These are phyloP conservation scores for Artemisia annua DNA, from an alignment of 129 eudicot species.

Conservation along the genomic window DNA sequence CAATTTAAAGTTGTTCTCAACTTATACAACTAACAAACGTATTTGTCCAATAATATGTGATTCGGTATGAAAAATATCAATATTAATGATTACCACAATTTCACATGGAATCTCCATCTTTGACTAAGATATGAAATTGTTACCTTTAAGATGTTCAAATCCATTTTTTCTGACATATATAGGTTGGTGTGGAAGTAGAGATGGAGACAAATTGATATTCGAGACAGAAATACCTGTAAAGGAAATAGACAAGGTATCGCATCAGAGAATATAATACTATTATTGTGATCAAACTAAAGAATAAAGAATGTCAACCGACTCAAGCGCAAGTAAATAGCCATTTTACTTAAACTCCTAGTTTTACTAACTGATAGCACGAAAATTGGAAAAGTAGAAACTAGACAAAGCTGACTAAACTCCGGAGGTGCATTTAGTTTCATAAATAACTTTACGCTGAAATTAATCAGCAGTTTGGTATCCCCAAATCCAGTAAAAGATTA, in stretches of 20 bases:
- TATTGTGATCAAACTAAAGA: constrained; percentile 11
- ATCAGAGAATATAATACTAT: constrained; percentile 15
- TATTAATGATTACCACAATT: neutral
- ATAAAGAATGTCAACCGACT: constrained; percentile 9
- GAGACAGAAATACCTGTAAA: constrained; percentile 52
- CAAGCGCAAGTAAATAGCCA: constrained; percentile 4
- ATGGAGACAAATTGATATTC: constrained; percentile 61
- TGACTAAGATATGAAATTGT: neutral
- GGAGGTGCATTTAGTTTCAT: too few relatives aligned
- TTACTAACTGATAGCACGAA: too few relatives aligned
- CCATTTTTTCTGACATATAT: constrained; percentile 39
- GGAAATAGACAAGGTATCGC: constrained; percentile 4
- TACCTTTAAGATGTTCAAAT: constrained; percentile 48
- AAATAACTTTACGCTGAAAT: too few relatives aligned
- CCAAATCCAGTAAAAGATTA: too few relatives aligned
- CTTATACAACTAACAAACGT: neutral
- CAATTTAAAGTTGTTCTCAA: neutral
- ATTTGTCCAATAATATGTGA: constrained; percentile 4
- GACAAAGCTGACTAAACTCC: too few relatives aligned
- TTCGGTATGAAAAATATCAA: neutral
- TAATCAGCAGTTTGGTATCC: too few relatives aligned
- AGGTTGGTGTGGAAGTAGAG: constrained; percentile 47
- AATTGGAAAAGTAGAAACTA: too few relatives aligned
- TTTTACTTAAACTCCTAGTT: too few relatives aligned
- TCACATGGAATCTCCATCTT: constrained; percentile 7